phyloP scores from a whole-genome alignment of 192 early-diverging fungal genomes.

The Entomortierella chlamydospora region DNA sequence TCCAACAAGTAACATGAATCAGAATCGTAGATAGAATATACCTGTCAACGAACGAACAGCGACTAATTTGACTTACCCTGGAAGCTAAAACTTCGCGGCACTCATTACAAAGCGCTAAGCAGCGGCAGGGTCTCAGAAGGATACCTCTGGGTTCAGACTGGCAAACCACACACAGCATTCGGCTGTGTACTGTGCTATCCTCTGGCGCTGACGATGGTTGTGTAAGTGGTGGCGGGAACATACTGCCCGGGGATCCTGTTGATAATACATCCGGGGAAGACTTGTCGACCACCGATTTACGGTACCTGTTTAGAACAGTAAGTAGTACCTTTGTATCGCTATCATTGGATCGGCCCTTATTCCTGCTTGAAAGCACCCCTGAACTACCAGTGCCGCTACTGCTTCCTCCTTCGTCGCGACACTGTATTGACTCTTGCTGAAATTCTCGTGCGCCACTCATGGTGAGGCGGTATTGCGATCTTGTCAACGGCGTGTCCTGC shows the following conservation, averaged over 20 bases:
- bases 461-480: slow-evolving; percentile 22
- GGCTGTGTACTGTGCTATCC: slow-evolving; percentile 25
- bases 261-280: background rate
- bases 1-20: background rate
- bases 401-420: slow-evolving; percentile 5
- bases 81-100: slow-evolving; percentile 50
- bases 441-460: slow-evolving; percentile 9
- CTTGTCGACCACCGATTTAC: slow-evolving; percentile 14
- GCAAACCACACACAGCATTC: slow-evolving; percentile 45
- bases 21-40: too few relatives aligned
- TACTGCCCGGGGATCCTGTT: background rate
- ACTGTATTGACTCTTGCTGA: slow-evolving; percentile 1
- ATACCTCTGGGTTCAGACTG: slow-evolving; percentile 47
- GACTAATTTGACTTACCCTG: slow-evolving; percentile 16
- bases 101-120: slow-evolving; percentile 51
- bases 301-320: slow-evolving; percentile 25
- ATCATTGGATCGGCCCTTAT: background rate
- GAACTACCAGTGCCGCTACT: background rate
- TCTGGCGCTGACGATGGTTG: slow-evolving; percentile 1
- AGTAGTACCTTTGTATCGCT: slow-evolving; percentile 16
- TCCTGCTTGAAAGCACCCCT: background rate
- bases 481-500: slow-evolving; percentile 41
- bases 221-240: slow-evolving; percentile 15
- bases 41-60: background rate
- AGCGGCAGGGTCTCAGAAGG: slow-evolving; percentile 40